These are phyloP conservation scores for Glycyrrhiza uralensis DNA, from an alignment of 306 rosid species.

Conservation along the genomic window DNA sequence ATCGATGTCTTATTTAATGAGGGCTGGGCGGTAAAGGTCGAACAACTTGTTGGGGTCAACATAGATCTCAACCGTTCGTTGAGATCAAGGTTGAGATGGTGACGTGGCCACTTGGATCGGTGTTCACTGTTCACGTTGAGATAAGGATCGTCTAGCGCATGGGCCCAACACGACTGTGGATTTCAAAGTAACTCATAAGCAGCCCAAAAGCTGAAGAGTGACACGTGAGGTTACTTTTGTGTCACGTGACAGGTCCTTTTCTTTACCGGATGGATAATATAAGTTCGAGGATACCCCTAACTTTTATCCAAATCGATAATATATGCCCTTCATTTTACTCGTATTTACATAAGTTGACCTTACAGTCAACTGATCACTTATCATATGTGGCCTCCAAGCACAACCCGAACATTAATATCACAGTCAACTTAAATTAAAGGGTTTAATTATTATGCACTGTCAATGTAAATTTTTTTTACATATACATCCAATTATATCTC, in stretches of 20 bases:
- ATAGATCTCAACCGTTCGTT: conserved; percentile 36
- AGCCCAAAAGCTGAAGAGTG: not conserved
- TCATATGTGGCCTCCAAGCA: not conserved
- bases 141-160: conserved; percentile 48
- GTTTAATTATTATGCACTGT: no score
- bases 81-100: not conserved
- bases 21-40: conserved; percentile 47
- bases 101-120: conserved; percentile 54
- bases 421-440: not conserved
- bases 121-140: conserved; percentile 35
- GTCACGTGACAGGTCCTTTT: conserved; percentile 46
- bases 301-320: not conserved
- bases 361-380: conserved; percentile 3
- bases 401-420: not conserved
- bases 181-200: not conserved
- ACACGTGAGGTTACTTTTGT: conserved; percentile 24
- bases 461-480: no score
- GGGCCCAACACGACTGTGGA: conserved; percentile 33
- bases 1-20: conserved; percentile 40
- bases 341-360: conserved; percentile 11
- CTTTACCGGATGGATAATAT: not conserved
- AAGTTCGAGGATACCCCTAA: not conserved
- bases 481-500: no score
- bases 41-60: conserved; percentile 31
- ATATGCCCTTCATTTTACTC: conserved; percentile 9